These are phyloP conservation scores for Daldinia grandis DNA, from an alignment of 495 filamentous ascomycete species.

Conservation along the genomic window DNA sequence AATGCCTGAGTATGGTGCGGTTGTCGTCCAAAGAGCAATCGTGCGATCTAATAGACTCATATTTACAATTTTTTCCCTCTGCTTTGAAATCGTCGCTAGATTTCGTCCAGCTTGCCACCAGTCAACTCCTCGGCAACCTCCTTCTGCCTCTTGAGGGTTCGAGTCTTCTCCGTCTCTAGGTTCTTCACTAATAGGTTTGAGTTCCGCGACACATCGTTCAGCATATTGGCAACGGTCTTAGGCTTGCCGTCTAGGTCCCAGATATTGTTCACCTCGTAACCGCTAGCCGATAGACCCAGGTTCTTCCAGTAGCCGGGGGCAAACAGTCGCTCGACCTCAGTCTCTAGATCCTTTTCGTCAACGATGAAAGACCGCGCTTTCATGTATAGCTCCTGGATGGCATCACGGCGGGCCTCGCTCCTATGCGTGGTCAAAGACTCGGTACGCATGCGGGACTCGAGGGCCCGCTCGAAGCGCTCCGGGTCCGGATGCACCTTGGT, in stretches of 20 bases:
- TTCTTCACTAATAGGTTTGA: conserved; percentile 28
- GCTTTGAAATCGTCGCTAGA: not conserved
- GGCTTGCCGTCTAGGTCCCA: conserved; percentile 50
- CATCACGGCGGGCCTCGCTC: conserved; percentile 54
- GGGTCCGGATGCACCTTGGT: conserved; percentile 48
- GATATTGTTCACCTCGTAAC: conserved; percentile 46
- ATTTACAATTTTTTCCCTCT: not conserved
- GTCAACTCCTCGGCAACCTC: conserved; percentile 58
- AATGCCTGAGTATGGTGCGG: not conserved
- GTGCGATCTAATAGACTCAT: conserved; percentile 1
- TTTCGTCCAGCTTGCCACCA: conserved; percentile 54
- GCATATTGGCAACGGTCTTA: conserved; percentile 43
- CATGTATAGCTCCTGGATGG: conserved; percentile 58
- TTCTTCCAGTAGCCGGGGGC: conserved; percentile 39
- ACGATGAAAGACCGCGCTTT: conserved; percentile 57
- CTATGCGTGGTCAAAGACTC: conserved; percentile 26
- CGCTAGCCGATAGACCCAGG: conserved; percentile 16
- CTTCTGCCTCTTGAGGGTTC: conserved; percentile 52
- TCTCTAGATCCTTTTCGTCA: conserved; percentile 53
- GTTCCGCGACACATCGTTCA: conserved; percentile 36
- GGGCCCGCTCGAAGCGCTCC: conserved; percentile 45
- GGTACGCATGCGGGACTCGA: conserved; percentile 40
- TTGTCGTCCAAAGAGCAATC: not conserved
- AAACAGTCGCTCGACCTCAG: conserved; percentile 49
- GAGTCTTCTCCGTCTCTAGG: conserved; percentile 27